phyloP scores from a whole-genome alignment of 108 stramenopile genomes.

The Pseudonitzschia delicatissima region DNA sequence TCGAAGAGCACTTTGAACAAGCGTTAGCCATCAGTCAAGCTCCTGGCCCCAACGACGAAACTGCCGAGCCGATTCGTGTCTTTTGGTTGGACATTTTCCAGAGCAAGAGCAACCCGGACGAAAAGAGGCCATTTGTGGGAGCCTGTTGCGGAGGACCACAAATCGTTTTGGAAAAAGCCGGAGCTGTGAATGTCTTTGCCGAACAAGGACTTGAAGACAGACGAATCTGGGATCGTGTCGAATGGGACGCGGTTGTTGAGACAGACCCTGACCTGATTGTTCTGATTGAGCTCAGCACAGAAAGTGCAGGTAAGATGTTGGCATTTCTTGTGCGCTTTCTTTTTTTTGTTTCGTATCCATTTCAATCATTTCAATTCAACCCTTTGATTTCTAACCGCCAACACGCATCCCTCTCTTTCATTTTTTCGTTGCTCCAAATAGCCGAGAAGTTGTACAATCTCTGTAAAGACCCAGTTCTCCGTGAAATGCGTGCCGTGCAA shows the following conservation, averaged over 20 bases:
- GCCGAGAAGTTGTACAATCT: slow-evolving; percentile 27
- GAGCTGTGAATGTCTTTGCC: slow-evolving; percentile 22
- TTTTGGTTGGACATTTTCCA: slow-evolving; percentile 18
- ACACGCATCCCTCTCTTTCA: background rate
- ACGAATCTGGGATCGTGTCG: slow-evolving; percentile 15
- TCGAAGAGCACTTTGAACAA: slow-evolving; percentile 27
- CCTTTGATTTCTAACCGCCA: background rate
- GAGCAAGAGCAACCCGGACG: slow-evolving; percentile 15
- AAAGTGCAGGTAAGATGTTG: slow-evolving; percentile 11
- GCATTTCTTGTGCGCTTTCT: background rate
- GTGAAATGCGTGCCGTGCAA: slow-evolving; percentile 26
- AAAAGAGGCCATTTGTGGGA: slow-evolving; percentile 24
- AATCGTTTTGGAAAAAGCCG: slow-evolving; percentile 22
- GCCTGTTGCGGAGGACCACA: slow-evolving; percentile 27
- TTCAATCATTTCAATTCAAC: background rate
- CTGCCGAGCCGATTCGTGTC: slow-evolving; percentile 12
- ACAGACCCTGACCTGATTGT: slow-evolving; percentile 28
- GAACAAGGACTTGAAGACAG: slow-evolving; percentile 17
- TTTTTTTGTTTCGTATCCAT: background rate
- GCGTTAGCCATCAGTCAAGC: slow-evolving; percentile 8
- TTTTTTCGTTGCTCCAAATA: background rate
- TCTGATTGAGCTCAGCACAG: slow-evolving; percentile 15
- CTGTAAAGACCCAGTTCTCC: slow-evolving; percentile 8
- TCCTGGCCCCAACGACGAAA: background rate
- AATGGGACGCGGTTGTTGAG: slow-evolving; percentile 17